Evolutionary conservation across 2,329 filamentous ascomycete genomes (phyloP).

Genomic region (Hirsutella rhossiliensis): DNA sequence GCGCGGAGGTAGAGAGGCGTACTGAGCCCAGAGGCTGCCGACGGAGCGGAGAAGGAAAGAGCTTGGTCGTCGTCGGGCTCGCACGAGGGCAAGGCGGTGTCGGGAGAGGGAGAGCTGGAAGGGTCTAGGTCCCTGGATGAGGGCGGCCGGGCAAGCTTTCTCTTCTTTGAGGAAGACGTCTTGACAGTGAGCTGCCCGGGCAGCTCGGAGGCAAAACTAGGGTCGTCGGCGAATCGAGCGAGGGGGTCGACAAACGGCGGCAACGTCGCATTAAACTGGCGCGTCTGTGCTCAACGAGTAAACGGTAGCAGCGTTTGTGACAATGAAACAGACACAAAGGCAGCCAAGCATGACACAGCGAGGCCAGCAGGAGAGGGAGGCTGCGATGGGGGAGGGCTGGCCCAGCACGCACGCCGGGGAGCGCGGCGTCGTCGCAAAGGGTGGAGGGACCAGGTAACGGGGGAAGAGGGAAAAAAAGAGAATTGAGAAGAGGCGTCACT

Average conservation of each 20-base stretch:
- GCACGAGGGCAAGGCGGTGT: conserved; percentile 39
- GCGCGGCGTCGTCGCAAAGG: background rate
- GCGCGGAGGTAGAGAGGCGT: conserved; percentile 27
- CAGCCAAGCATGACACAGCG: conserved; percentile 4
- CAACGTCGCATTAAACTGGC: conserved; percentile 2
- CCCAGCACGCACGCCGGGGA: background rate
- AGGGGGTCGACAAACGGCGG: background rate
- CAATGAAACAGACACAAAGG: background rate
- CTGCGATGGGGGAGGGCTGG: background rate
- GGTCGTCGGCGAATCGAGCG: background rate
- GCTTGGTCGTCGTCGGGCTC: conserved; percentile 36
- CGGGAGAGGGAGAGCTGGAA: conserved; percentile 24
- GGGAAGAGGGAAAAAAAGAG: background rate
- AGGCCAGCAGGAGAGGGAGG: conserved; percentile 1
- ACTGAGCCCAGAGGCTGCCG: conserved; percentile 23
- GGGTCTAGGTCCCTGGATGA: conserved; percentile 29
- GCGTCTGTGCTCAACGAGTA: background rate
- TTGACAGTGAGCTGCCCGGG: conserved; percentile 55
- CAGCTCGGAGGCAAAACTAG: conserved; percentile 37
- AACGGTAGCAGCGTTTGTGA: background rate
- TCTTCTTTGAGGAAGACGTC: conserved; percentile 65
- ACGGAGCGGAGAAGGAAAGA: conserved; percentile 37
- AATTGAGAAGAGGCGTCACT: background rate
- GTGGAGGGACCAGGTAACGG: background rate
- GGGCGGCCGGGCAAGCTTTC: conserved; percentile 45